Evolutionary conservation across 2,329 filamentous ascomycete species (phyloP).

Genomic region (Penicillium aurantiogriseum): DNA sequence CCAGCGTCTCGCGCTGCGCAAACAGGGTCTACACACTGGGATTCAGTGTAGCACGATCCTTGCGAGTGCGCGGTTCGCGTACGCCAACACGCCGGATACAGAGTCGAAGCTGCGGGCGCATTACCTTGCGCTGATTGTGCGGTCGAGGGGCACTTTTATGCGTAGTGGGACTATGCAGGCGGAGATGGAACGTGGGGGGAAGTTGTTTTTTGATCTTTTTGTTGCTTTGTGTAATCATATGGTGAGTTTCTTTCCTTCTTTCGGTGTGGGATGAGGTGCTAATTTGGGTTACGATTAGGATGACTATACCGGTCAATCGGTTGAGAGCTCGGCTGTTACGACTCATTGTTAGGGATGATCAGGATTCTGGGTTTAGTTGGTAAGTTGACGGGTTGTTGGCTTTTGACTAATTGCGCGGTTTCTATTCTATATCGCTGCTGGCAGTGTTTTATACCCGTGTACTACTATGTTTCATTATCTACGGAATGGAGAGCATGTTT

Average conservation of each 20-base stretch:
- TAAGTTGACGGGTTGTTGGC: background rate
- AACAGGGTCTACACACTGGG: conserved; percentile 83
- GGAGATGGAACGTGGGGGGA: conserved; percentile 86
- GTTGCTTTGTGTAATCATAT: conserved; percentile 91
- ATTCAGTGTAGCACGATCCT: conserved; percentile 84
- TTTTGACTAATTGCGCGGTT: background rate
- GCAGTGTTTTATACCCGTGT: conserved; percentile 20
- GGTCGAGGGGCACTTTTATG: conserved; percentile 84
- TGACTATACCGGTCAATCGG: conserved; percentile 22
- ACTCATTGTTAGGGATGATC: background rate
- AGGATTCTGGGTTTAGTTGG: background rate
- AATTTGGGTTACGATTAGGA: conserved; percentile 19
- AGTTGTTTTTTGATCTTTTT: conserved; percentile 90
- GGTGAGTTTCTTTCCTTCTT: conserved; percentile 49
- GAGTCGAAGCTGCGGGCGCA: conserved; percentile 90
- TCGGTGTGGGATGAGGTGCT: background rate
- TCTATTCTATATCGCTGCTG: background rate
- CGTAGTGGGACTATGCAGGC: conserved; percentile 92
- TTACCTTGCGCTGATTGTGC: conserved; percentile 89
- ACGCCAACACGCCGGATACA: conserved; percentile 81
- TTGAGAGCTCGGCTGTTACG: conserved; percentile 16
- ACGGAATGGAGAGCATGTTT: background rate
- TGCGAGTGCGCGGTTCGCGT: conserved; percentile 82
- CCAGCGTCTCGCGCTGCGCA: conserved; percentile 78
- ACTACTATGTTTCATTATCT: conserved; percentile 13